Percentiles rank a stretch among this genome's conserved stretches.
phyloP scores from a whole-genome alignment of 768 basidiomycete species.

The Pleurotus tuoliensis region DNA sequence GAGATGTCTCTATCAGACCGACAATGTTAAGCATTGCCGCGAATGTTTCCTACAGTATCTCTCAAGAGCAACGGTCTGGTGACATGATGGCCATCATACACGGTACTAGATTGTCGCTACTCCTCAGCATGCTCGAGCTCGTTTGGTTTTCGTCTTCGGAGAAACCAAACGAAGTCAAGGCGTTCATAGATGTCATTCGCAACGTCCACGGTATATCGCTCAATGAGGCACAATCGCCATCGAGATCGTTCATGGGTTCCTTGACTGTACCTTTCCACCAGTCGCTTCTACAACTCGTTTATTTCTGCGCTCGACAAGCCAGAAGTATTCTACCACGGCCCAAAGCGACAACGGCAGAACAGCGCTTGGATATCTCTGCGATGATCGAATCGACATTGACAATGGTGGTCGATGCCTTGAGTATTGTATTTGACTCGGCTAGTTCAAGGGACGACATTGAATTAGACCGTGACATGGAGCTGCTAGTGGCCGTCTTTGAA shows the following conservation, averaged over 20 bases:
- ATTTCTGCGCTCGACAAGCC: conserved; percentile 68
- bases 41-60: conserved; percentile 62
- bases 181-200: conserved; percentile 58
- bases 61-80: conserved; percentile 66
- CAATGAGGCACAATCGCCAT: conserved; percentile 72
- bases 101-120: conserved; percentile 64
- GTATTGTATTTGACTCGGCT: conserved; percentile 63
- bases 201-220: conserved; percentile 63
- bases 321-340: conserved; percentile 44
- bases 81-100: conserved; percentile 87
- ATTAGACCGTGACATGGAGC: conserved; percentile 76
- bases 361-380: conserved; percentile 53
- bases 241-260: conserved; percentile 65
- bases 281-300: conserved; percentile 73
- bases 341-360: conserved; percentile 54
- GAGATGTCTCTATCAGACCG: conserved; percentile 51
- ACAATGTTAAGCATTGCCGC: conserved; percentile 55
- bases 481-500: conserved; percentile 79
- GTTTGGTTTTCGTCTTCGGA: conserved; percentile 68
- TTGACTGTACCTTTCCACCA: conserved; percentile 73
- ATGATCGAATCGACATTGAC: conserved; percentile 60
- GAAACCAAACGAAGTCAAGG: conserved; percentile 47
- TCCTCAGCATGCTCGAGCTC: conserved; percentile 76
- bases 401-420: conserved; percentile 65
- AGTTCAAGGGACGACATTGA: conserved; percentile 53